Evolutionary conservation across 2,329 filamentous ascomycete species (phyloP).

Genomic region (Colletotrichum sp.): DNA sequence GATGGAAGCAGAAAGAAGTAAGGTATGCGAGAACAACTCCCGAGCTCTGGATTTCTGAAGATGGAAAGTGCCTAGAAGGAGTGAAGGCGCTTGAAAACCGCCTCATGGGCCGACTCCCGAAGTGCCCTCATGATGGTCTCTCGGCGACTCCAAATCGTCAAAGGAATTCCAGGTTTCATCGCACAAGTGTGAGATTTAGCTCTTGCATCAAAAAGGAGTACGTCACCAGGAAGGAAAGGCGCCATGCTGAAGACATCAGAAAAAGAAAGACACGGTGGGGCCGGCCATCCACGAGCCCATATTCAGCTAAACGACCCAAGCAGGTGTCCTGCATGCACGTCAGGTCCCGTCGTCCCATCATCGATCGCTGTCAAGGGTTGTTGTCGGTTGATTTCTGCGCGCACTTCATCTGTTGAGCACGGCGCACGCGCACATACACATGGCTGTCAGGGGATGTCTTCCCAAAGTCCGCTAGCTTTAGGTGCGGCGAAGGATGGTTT

Average conservation of each 20-base stretch:
- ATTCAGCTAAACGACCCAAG: neutral
- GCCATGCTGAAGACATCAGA: neutral
- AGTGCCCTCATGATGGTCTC: neutral
- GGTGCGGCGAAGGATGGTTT: neutral
- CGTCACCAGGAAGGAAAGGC: neutral
- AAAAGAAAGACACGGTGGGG: neutral
- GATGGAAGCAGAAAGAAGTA: neutral
- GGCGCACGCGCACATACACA: neutral
- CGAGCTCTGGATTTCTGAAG: neutral
- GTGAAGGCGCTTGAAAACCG: neutral
- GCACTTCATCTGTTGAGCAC: neutral
- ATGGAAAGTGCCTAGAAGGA: neutral
- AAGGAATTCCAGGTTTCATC: neutral
- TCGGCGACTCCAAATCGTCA: neutral
- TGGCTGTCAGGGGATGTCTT: neutral
- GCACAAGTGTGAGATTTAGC: neutral
- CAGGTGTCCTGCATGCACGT: neutral
- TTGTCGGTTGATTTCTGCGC: neutral
- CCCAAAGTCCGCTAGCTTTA: neutral
- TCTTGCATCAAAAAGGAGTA: neutral
- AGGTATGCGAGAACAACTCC: neutral
- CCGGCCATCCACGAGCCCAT: neutral
- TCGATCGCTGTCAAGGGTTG: neutral
- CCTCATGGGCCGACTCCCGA: neutral
- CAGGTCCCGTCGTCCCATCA: neutral